phyloP scores from a whole-genome alignment of 495 filamentous ascomycete genomes.

The Amniculicola lignicola region DNA sequence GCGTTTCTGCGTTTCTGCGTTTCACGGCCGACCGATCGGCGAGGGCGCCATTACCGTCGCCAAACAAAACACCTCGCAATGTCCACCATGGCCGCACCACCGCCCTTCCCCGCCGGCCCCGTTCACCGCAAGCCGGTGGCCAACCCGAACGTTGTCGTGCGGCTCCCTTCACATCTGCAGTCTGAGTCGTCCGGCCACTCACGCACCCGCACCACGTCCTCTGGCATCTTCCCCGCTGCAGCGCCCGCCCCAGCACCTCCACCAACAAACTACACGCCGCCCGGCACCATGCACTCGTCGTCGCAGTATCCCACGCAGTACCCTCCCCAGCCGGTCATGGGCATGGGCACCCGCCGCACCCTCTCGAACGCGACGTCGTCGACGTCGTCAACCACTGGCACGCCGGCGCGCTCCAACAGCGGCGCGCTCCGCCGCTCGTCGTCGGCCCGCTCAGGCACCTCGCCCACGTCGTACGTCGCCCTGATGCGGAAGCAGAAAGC shows the following conservation, averaged over 20 bases:
- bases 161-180: conserved; percentile 15
- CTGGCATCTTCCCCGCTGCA: conserved; percentile 30
- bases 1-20: too few relatives aligned
- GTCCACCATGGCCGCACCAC: conserved; percentile 21
- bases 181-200: conserved; percentile 18
- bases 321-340: conserved; percentile 4
- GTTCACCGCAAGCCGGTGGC: conserved; percentile 24
- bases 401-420: conserved; percentile 44
- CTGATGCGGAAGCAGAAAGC: conserved; percentile 93
- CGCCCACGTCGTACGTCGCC: conserved; percentile 79
- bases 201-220: conserved; percentile 35
- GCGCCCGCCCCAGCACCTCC: not conserved
- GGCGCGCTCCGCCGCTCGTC: conserved; percentile 62
- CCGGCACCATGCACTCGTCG: conserved; percentile 23
- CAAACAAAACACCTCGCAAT: too few relatives aligned
- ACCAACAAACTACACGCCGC: conserved; percentile 4
- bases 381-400: conserved; percentile 41
- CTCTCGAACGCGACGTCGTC: conserved; percentile 47
- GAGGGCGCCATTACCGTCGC: not conserved
- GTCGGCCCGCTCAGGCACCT: conserved; percentile 66
- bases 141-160: conserved; percentile 14
- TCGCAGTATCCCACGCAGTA: conserved; percentile 30
- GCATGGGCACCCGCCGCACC: conserved; percentile 37
- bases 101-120: conserved; percentile 13
- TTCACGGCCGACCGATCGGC: not conserved